Conservation (phyloP, 2,329 filamentous ascomycete species). For the Aspergillus sp. region DNA sequence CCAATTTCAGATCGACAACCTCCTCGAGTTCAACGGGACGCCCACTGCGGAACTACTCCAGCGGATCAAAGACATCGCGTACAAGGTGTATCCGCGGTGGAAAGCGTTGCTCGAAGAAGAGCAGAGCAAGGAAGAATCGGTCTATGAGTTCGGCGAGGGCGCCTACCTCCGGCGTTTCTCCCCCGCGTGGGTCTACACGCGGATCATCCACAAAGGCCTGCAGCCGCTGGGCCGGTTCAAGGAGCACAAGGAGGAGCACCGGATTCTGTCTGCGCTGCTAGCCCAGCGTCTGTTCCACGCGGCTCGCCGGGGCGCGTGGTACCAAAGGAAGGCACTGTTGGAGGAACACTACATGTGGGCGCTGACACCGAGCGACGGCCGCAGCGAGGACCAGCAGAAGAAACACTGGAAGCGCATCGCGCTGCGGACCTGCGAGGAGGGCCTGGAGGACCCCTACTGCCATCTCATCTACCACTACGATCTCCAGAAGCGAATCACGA, state of each 20-base stretch:
- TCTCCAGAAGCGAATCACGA: slow-evolving; percentile 87
- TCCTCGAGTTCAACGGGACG: slow-evolving; percentile 76
- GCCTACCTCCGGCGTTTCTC: slow-evolving; percentile 87
- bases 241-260: slow-evolving; percentile 73
- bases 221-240: slow-evolving; percentile 79
- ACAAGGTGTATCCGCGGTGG: slow-evolving; percentile 80
- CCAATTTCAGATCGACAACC: slow-evolving; percentile 76
- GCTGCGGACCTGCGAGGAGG: slow-evolving; percentile 76
- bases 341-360: slow-evolving; percentile 93
- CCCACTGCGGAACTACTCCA: slow-evolving; percentile 65
- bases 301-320: slow-evolving; percentile 84
- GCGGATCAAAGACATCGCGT: slow-evolving; percentile 68
- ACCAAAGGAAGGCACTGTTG: slow-evolving; percentile 87
- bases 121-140: slow-evolving; percentile 69
- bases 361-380: slow-evolving; percentile 50
- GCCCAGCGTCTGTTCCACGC: slow-evolving; percentile 80
- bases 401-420: slow-evolving; percentile 80
- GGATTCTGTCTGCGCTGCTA: slow-evolving; percentile 71
- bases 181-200: slow-evolving; percentile 88
- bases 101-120: slow-evolving; percentile 69
- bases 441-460: slow-evolving; percentile 82
- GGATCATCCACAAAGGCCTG: slow-evolving; percentile 85
- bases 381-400: slow-evolving; percentile 63
- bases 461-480: slow-evolving; percentile 94
- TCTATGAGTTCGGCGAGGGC: slow-evolving; percentile 81